Evolutionary conservation across 495 filamentous ascomycete genomes (phyloP), one percentile per base, ranked within the genome.

Genomic region (Hyaloscypha bicolor): DNA sequence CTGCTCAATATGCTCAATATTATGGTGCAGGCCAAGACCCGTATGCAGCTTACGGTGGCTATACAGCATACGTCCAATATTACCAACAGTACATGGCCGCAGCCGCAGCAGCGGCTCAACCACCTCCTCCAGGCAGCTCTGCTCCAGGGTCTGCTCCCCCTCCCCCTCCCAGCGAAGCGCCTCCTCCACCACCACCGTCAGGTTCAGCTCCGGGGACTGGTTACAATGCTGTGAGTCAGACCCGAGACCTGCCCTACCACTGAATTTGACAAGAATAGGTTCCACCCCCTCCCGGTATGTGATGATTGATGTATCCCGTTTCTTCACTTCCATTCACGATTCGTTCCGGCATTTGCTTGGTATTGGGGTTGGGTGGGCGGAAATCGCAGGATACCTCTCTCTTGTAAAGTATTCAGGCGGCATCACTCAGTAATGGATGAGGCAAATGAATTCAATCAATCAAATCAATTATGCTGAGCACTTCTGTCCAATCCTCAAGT

Each of bases 21-120:
- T 93, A 93, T 71, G 42, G 42, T 19, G 42, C 42, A 48, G 81
- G 85, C 45, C 78, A 80, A 65, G 95, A 99, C 70, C 94, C 94
- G 0, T 99, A 97, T 75, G 93, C 92, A 4, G 89, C 91, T 32
- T 97, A 96, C 68, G 95, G 95, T 64, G 95, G 95, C 31, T 95
- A 95, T 73, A 78, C 79, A 61, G 83, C 84, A 51, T 94, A 96
- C 65, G 81, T 91, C 59, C 86, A 90, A 63, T 93, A 93, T 74
- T 90, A 93, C 64, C 86, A 89, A 66, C 85, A 83, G 67, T 82
- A 82, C 57, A 81, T 80, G 55, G 76, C 84, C 16, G 42, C 35
- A 12, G 72, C 72, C 25, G 69, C 72, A 71, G 76, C 87, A 71
- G 83, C 81, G 51, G 81, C 82, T 48, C 85, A 87, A 63, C 83